Base-by-base conservation (phyloP, 441 rosid genomes). In the Populus hybrid region DNA sequence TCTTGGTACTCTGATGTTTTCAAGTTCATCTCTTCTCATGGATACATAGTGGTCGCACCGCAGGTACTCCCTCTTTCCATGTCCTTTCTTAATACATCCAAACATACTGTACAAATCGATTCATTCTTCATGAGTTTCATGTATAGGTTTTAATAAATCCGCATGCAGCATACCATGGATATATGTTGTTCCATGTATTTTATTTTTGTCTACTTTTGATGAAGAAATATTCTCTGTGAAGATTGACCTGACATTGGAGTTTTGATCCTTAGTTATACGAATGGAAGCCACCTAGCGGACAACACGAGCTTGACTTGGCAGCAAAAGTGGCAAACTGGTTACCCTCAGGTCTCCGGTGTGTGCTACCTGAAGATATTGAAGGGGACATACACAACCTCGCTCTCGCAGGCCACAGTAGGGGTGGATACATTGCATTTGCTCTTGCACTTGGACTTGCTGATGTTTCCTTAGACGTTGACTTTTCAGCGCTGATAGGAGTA, bases 11-110 rank as follows among this genome's bases (percentile, higher is more conserved):
- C 88, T 54, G 77, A 83, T 23, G 80, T 90, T 74, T 76, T 89
- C 16, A 50, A 54, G 9, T 88, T 82, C 74, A 69, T 90, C 10
- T 84, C 92, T 72, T 92, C 93, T 35, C 89, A 92, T 59, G 97
- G 93, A 20, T 89, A 73, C 80, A 86, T 90, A 38, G 68, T 89
- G 32, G 88, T 89, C 6, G 90, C 93, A 38, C 96, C 94, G 59
- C 93, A 85, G 91, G 94, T 89, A 68, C 3, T 14, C 2, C 2
- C 2, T 10, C 12, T 14, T 50, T 26, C 9, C 11, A 9, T 18
- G 38, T 5, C 50, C 10, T 46, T 42, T 54, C 57, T 46, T 4
- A 46, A 46, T 14, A 4, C 1, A 46, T 14, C 57, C 20, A 14
- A 14, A 46, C 4, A 46, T 46, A 46, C 57, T 10, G 20, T 12